These are phyloP conservation scores for Tricholoma sp. DNA, from an alignment of 768 basidiomycete species.

Conservation along the genomic window DNA sequence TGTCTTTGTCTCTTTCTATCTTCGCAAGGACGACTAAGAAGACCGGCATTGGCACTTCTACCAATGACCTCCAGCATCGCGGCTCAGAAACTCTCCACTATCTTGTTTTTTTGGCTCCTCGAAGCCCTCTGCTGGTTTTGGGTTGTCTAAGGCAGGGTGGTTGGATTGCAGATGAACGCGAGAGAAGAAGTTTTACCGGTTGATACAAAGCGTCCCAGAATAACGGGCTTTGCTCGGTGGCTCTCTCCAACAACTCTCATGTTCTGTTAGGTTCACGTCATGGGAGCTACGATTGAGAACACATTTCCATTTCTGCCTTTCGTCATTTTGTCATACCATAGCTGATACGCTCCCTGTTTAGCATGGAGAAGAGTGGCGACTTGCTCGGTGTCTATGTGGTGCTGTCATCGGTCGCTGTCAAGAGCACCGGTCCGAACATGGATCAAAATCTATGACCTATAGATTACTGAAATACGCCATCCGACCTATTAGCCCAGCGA, in stretches of 20 bases:
- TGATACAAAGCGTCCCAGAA: slow-evolving; percentile 96
- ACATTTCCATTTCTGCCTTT: slow-evolving; percentile 40
- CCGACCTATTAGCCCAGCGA: slow-evolving; percentile 54
- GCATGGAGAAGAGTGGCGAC: slow-evolving; percentile 58
- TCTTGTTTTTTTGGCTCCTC: slow-evolving; percentile 10
- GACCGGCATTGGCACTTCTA: slow-evolving; percentile 72
- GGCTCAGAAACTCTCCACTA: slow-evolving; percentile 12
- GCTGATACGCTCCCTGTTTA: slow-evolving; percentile 20
- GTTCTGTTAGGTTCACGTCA: slow-evolving; percentile 57
- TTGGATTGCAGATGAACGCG: slow-evolving; percentile 17
- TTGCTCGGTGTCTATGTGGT: slow-evolving; percentile 79
- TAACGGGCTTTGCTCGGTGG: slow-evolving; percentile 30
- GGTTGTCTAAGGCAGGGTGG: slow-evolving; percentile 14
- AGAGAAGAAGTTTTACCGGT: slow-evolving; percentile 48
- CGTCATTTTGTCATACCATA: slow-evolving; percentile 12
- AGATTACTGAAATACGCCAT: slow-evolving; percentile 83
- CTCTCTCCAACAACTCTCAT: slow-evolving; percentile 87
- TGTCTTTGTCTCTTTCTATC: slow-evolving; percentile 5
- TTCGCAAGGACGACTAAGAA: slow-evolving; percentile 78
- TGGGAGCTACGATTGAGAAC: slow-evolving; percentile 87
- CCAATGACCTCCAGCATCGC: slow-evolving; percentile 49
- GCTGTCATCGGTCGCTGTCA: slow-evolving; percentile 71
- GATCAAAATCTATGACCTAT: slow-evolving; percentile 40
- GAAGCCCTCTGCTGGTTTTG: slow-evolving; percentile 65
- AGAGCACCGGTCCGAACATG: slow-evolving; percentile 33